Conservation (phyloP, 2,329 filamentous ascomycete species). For the Fusarium pseudograminearum region DNA sequence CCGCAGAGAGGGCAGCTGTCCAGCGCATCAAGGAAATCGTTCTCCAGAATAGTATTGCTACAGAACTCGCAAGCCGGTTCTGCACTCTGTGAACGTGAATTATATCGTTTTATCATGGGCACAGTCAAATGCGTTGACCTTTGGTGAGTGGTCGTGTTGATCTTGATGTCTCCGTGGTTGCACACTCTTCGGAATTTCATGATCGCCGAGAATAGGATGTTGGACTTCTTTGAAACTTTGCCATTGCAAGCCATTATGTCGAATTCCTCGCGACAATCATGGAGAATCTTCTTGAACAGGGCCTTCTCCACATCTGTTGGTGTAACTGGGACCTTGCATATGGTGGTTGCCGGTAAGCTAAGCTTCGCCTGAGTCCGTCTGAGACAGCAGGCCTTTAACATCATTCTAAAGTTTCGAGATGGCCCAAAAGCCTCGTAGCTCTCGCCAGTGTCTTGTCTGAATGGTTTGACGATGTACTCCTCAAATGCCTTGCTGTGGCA, state of each 20-base stretch:
- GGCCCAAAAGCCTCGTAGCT: accelerated
- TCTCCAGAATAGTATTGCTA: accelerated
- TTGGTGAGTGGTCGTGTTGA: background rate
- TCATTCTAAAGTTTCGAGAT: accelerated
- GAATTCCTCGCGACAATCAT: accelerated
- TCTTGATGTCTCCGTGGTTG: background rate
- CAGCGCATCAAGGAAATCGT: accelerated
- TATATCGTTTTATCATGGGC: accelerated
- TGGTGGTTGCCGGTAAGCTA: accelerated
- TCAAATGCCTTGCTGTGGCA: background rate
- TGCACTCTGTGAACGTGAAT: accelerated
- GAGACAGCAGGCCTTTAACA: background rate
- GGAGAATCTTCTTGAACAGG: background rate
- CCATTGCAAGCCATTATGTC: background rate
- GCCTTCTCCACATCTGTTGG: background rate
- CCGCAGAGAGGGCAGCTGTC: background rate
- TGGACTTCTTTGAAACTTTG: background rate
- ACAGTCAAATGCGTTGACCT: background rate
- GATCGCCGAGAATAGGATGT: background rate
- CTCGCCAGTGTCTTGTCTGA: background rate
- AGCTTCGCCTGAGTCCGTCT: background rate
- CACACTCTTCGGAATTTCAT: background rate
- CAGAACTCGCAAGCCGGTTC: accelerated
- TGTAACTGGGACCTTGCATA: background rate
- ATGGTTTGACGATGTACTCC: background rate